Percentiles rank a stretch among this genome's conserved stretches.
Evolutionary conservation across 2,329 filamentous ascomycete species (phyloP).

Genomic region (Ceratocystis ficicola): DNA sequence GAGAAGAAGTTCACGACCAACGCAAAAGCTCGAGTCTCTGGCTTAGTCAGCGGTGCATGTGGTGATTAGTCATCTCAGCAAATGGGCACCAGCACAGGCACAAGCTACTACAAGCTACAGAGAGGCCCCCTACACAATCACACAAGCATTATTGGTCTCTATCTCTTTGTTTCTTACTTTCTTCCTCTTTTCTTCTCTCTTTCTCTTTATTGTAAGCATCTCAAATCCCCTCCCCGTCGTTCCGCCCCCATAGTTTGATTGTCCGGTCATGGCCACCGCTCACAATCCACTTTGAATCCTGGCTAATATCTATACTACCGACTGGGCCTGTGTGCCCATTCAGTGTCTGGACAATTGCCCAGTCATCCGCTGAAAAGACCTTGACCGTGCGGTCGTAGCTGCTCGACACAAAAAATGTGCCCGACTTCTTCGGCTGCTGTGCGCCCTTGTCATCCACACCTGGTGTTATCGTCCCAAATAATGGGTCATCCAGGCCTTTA

Average conservation of each 20-base stretch:
- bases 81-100: background rate
- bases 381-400: constrained; percentile 95
- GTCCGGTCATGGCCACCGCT: constrained; percentile 90
- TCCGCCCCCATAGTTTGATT: constrained; percentile 89
- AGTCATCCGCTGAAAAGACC: constrained; percentile 92
- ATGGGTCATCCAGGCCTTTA: constrained; percentile 68
- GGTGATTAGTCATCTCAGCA: background rate
- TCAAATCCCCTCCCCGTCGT: constrained; percentile 51
- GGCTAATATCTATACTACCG: constrained; percentile 76
- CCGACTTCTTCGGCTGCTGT: constrained; percentile 65
- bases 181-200: background rate
- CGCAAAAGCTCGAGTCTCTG: background rate
- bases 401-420: constrained; percentile 79
- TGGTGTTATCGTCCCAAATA: constrained; percentile 45
- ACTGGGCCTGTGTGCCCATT: constrained; percentile 88
- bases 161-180: too few relatives aligned
- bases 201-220: constrained; percentile 6
- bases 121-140: too few relatives aligned
- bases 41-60: background rate
- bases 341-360: constrained; percentile 76
- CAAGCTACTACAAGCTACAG: background rate
- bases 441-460: constrained; percentile 53
- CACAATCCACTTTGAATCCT: constrained; percentile 81
- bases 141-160: too few relatives aligned
- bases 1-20: background rate